Evolutionary conservation across 345 rosid genomes (phyloP), one percentile per base, ranked within the genome.

Genomic region (Excoecaria agallocha): DNA sequence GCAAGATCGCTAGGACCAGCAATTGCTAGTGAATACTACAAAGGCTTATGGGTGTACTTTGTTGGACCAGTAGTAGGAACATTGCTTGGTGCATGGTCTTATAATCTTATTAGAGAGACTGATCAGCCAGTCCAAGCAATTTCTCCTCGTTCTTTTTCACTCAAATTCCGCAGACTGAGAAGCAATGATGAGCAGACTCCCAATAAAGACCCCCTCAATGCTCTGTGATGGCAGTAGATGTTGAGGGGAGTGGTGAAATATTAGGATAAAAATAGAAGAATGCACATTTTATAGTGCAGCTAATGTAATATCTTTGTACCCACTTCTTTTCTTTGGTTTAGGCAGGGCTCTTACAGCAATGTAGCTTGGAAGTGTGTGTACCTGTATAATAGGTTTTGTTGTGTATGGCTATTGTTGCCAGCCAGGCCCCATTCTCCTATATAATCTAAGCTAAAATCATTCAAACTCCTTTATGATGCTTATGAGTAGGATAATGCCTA

Each of bases 1-100:
- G 89, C 86, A 57, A 88, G 85, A 82, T 81, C 84, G 74, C 37
- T 87, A 25, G 88, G 85, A 70, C 89, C 83, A 25, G 89, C 89
- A 20, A 37, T 86, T 59, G 89, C 88, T 58, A 83, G 89, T 79
- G 63, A 61, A 56, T 68, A 82, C 77, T 85, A 83, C 60, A 83
- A 86, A 55, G 83, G 79, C 16, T 17, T 87, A 65, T 87, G 90
- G 89, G 84, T 87, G 30, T 87, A 87, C 68, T 1, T 87, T 17
- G 62, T 84, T 12, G 90, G 87, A 68, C 90, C 90, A 8, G 76
- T 77, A 55, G 75, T 63, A 0, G 89, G 89, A 72, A 79, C 90
- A 12, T 35, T 87, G 10, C 19, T 71, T 37, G 90, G 84, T 51
- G 85, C 87, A 50, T 82, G 76, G 82, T 55, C 77, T 37, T 87